Conservation (phyloP, 1,284 basidiomycete genomes). For the Omphalotus olearius region DNA sequence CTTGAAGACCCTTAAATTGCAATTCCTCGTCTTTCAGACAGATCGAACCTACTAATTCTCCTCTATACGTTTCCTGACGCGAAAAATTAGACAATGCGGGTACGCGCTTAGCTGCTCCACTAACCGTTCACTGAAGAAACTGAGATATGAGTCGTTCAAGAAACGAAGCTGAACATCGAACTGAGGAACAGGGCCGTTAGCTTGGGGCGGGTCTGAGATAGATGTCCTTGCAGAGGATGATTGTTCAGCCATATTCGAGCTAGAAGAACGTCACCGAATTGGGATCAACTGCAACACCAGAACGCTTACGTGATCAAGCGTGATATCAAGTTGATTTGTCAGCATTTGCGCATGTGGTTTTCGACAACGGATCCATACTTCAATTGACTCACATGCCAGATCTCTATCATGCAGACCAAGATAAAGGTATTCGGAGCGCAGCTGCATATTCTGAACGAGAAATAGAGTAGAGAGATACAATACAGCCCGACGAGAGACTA, state of each 20-base stretch:
- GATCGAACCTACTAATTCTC: slow-evolving; percentile 65
- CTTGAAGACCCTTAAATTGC: slow-evolving; percentile 31
- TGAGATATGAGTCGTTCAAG: slow-evolving; percentile 72
- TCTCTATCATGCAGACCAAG: too few species aligned
- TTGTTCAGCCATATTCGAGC: not conserved
- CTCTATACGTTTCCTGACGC: slow-evolving; percentile 71
- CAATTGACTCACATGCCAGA: too few species aligned
- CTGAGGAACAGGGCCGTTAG: slow-evolving; percentile 57
- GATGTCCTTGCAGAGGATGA: slow-evolving; percentile 37
- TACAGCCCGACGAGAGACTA: too few species aligned
- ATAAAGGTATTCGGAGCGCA: too few species aligned
- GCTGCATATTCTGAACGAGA: too few species aligned
- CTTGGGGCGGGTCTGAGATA: slow-evolving; percentile 28
- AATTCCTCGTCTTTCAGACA: not conserved
- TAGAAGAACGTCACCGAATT: too few species aligned
- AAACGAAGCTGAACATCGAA: slow-evolving; percentile 71
- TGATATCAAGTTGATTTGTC: too few species aligned
- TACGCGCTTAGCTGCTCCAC: slow-evolving; percentile 21
- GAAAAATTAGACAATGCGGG: slow-evolving; percentile 11
- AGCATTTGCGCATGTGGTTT: too few species aligned
- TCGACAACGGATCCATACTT: too few species aligned
- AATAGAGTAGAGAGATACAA: too few species aligned
- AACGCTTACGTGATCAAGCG: too few species aligned
- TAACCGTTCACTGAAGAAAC: slow-evolving; percentile 83
- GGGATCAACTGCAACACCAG: too few species aligned